Evolutionary conservation across 2,329 filamentous ascomycete species (phyloP).

Genomic region (Aureobasidium uvarum): DNA sequence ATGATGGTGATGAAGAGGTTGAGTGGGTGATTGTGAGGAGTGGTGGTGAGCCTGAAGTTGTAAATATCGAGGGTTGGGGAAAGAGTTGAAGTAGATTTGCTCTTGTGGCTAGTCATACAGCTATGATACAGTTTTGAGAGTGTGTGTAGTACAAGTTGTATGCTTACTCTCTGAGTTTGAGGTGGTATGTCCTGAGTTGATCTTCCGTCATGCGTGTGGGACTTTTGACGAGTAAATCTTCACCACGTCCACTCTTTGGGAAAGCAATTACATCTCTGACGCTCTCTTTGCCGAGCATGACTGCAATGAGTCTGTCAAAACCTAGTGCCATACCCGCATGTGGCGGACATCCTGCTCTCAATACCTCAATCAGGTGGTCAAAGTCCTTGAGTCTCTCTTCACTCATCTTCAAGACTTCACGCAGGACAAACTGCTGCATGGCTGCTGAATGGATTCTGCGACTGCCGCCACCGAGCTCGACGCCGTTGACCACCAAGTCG

Average conservation of each 20-base stretch:
- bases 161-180: slow-evolving; percentile 39
- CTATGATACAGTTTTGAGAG: background rate
- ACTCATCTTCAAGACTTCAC: slow-evolving; percentile 76
- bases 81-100: slow-evolving; percentile 31
- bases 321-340: slow-evolving; percentile 92
- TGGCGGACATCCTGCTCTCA: slow-evolving; percentile 84
- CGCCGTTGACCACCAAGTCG: slow-evolving; percentile 91
- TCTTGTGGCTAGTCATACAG: slow-evolving; percentile 1
- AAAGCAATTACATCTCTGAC: slow-evolving; percentile 96
- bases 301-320: slow-evolving; percentile 80
- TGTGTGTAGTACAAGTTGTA: background rate
- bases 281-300: slow-evolving; percentile 72
- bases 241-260: slow-evolving; percentile 87
- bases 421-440: slow-evolving; percentile 81
- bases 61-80: slow-evolving; percentile 63
- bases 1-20: slow-evolving; percentile 62
- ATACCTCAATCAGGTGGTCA: slow-evolving; percentile 75
- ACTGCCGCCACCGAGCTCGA: slow-evolving; percentile 91
- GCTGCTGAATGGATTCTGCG: slow-evolving; percentile 83
- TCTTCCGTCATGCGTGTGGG: slow-evolving; percentile 66
- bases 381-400: slow-evolving; percentile 74
- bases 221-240: slow-evolving; percentile 78
- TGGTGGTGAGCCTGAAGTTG: slow-evolving; percentile 60
- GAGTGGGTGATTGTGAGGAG: slow-evolving; percentile 66
- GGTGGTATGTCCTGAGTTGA: slow-evolving; percentile 59